Evolutionary conservation across 768 basidiomycete genomes (phyloP).

Genomic region (Suillus subluteus): DNA sequence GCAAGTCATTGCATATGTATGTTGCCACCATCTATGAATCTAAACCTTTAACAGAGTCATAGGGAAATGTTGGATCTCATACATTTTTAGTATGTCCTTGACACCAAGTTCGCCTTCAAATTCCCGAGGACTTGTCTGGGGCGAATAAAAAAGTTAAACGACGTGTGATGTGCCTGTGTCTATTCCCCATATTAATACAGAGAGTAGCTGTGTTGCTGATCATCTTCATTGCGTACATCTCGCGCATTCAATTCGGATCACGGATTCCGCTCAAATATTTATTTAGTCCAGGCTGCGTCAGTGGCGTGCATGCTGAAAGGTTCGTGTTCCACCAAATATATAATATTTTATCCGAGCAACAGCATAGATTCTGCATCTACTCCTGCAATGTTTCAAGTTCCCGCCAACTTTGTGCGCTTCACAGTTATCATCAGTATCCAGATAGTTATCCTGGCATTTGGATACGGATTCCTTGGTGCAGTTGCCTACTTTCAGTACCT

Average conservation of each 20-base stretch:
- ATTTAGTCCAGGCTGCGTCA: background rate
- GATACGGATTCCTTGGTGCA: conserved; percentile 14
- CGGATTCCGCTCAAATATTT: background rate
- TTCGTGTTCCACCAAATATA: background rate
- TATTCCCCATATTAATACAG: background rate
- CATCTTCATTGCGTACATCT: background rate
- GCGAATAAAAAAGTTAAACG: background rate
- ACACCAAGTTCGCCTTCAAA: background rate
- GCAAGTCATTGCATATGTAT: background rate
- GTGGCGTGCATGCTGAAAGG: background rate
- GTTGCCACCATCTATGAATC: background rate
- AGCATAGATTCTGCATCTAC: background rate
- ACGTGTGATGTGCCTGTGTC: background rate
- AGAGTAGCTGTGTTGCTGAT: background rate
- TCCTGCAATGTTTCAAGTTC: background rate
- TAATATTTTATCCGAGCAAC: background rate
- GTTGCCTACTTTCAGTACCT: conserved; percentile 7
- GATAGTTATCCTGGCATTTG: conserved; percentile 9
- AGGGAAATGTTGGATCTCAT: background rate
- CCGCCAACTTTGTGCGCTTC: background rate
- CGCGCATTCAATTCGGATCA: background rate
- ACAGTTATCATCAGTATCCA: background rate
- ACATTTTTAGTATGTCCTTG: background rate
- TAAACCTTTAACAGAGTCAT: background rate
- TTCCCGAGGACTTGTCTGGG: background rate